These are phyloP conservation scores for Vaccinium darrowii DNA, from an alignment of 148 eudicot genomes.

Conservation along the genomic window DNA sequence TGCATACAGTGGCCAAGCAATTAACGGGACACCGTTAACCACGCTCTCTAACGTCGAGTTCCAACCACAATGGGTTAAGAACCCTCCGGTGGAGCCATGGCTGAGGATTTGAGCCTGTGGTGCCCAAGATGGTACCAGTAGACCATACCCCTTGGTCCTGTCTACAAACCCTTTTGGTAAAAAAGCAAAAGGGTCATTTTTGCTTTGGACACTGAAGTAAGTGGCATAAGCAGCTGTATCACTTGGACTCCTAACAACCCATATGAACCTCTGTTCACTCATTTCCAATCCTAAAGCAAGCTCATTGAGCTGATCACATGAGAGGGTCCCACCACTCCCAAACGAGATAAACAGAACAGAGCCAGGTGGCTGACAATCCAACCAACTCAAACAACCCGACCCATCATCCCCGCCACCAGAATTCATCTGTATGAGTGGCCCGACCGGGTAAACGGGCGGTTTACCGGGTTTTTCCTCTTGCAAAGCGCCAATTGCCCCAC, in stretches of 20 bases:
- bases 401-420: slow-evolving; percentile 13
- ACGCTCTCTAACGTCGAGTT: slow-evolving; percentile 55
- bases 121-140: slow-evolving; percentile 45
- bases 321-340: slow-evolving; percentile 68
- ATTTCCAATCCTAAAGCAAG: slow-evolving; percentile 54
- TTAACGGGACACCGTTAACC: slow-evolving; percentile 46
- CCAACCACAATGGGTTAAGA: slow-evolving; percentile 61
- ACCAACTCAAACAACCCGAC: slow-evolving; percentile 39
- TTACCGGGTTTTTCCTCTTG: slow-evolving; percentile 20
- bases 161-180: slow-evolving; percentile 57
- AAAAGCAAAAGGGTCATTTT: slow-evolving; percentile 35
- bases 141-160: slow-evolving; percentile 46
- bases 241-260: slow-evolving; percentile 54
- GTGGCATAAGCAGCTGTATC: slow-evolving; percentile 31
- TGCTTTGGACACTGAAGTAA: slow-evolving; percentile 29
- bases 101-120: slow-evolving; percentile 47
- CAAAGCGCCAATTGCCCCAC: slow-evolving; percentile 28
- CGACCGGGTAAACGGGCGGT: slow-evolving; percentile 53
- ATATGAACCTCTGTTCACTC: slow-evolving; percentile 53
- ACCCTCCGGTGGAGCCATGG: slow-evolving; percentile 51
- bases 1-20: slow-evolving; percentile 61
- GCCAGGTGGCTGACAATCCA: slow-evolving; percentile 55
- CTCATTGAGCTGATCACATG: slow-evolving; percentile 39
- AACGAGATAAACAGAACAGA: slow-evolving; percentile 54
- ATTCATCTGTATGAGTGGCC: slow-evolving; percentile 43